phyloP scores from a whole-genome alignment of 1,284 basidiomycete genomes.

The Kalmanozyma brasiliensis region DNA sequence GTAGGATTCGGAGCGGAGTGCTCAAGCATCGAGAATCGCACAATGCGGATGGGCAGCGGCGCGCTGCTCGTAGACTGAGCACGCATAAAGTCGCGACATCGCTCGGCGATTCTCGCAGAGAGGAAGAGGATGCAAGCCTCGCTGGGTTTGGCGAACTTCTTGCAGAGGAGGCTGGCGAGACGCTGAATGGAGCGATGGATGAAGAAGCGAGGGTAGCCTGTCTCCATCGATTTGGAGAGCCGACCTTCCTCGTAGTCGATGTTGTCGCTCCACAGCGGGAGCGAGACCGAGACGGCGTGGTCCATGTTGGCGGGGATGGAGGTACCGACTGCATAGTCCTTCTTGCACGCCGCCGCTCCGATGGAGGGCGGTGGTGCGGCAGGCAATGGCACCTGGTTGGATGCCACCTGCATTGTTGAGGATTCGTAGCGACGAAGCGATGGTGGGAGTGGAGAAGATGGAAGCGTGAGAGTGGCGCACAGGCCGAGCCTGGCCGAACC shows the following conservation, averaged over 20 bases:
- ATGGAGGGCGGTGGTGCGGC: conserved; percentile 13
- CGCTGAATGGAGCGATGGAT: conserved; percentile 88
- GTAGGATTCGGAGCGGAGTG: conserved; percentile 12
- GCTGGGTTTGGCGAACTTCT: conserved; percentile 50
- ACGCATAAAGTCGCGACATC: conserved; percentile 62
- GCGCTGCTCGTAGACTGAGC: conserved; percentile 18
- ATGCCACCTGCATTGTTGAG: conserved; percentile 25
- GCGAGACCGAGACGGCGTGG: conserved; percentile 96
- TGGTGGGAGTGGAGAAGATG: not conserved
- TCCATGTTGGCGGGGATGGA: conserved; percentile 68
- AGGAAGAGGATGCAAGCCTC: conserved; percentile 61
- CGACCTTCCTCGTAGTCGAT: conserved; percentile 93
- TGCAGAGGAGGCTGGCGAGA: conserved; percentile 46
- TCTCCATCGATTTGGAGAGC: conserved; percentile 83
- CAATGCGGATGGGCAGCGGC: conserved; percentile 53
- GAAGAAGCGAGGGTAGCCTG: conserved; percentile 97
- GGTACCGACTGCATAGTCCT: conserved; percentile 47
- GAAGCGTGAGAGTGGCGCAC: too few species aligned
- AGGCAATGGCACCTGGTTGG: conserved; percentile 18
- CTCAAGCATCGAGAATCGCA: conserved; percentile 55
- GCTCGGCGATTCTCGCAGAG: conserved; percentile 51
- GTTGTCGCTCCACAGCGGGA: conserved; percentile 93
- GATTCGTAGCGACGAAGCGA: not conserved
- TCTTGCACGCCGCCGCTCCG: conserved; percentile 23
- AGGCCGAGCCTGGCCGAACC: too few species aligned